Base-by-base conservation (phyloP, 257 asterid species). In the Petunia axillaris region DNA sequence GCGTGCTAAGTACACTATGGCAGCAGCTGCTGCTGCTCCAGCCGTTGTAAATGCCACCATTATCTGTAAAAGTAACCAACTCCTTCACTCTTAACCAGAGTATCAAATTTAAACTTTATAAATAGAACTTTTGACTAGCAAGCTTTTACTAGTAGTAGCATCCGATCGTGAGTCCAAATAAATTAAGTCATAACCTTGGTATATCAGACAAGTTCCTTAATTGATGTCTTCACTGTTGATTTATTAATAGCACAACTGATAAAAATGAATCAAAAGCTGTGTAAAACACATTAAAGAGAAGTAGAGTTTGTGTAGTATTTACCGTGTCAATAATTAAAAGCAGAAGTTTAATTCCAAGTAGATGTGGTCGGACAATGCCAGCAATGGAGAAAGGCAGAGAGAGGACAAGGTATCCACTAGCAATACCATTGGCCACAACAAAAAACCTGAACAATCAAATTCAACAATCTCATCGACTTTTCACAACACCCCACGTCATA, bases 351-450 rank as follows among this genome's bases (percentile, higher is more conserved):
- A 85, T 73, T 73, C 91, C 92, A 1, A 79, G 81, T 53, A 83
- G 84, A 65, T 88, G 92, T 0, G 98, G 97, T 41, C 95, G 90
- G 75, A 94, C 95, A 80, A 94, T 94, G 86, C 94, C 86, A 36
- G 91, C 90, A 7, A 94, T 87, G 81, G 97, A 92, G 91, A 92
- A 92, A 58, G 98, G 94, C 86, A 94, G 59, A 38, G 98, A 94
- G 36, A 94, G 92, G 65, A 94, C 91, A 76, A 92, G 87, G 88
- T 94, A 94, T 36, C 91, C 93, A 65, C 95, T 90, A 8, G 94
- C 92, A 14, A 92, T 86, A 6, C 87, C 97, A 82, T 91, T 90
- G 15, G 98, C 97, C 77, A 92, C 82, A 85, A 92, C 94, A 68
- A 94, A 92, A 73, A 64, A 94, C 81, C 95, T 94, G 85, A 82